Base-by-base conservation (phyloP, 176 grass and related monocot species). In the Bothriochloa decipiens region DNA sequence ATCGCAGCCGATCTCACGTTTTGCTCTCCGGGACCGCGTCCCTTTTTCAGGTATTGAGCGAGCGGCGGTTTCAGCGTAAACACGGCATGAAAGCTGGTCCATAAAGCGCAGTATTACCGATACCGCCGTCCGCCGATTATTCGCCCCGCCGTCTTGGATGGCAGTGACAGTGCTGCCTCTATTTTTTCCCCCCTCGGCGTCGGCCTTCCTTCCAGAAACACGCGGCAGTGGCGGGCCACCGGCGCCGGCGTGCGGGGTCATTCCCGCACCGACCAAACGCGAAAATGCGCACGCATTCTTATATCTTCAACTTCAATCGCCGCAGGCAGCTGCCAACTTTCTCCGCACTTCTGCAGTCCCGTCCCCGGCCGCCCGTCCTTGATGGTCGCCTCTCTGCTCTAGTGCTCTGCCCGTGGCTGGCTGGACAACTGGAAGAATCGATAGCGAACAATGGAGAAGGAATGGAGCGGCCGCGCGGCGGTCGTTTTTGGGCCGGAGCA, bases 401-500 rank as follows among this genome's bases (percentile, higher is more conserved):
- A n/a, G n/a, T n/a, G n/a, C n/a, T n/a, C 45, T 8, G 50, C 17
- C 70, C 45, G 7, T 52, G 72, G 72, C 72, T 74, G 72, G 27
- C 28, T 1, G 46, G 3, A 20, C 6, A 20, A 55, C 16, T 22
- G 7, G 53, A 4, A 55, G 47, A 13, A 33, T 35, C 29, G 47
- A 75, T 3, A 35, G 72, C 11, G 42, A 45, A 11, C 8, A 27
- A 74, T 2, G 27, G n/a, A 6, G 25, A 28, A 5, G 45, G 40
- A 9, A 52, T 46, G 42, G 70, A 16, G 12, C 29, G 29, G 29
- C 29, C 29, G 29, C 45, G 8, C 26, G 72, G 16, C 22, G 25
- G 20, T 12, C 2, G 42, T 55, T 42, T 4, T 4, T 73, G 68
- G 85, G 77, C 78, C 77, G 60, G 84, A 86, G 57, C 84, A 79